Percentiles rank a stretch among this genome's conserved stretches.
Evolutionary conservation across 2,329 filamentous ascomycete species (phyloP).

Genomic region (Verticillium zaregamsianum): DNA sequence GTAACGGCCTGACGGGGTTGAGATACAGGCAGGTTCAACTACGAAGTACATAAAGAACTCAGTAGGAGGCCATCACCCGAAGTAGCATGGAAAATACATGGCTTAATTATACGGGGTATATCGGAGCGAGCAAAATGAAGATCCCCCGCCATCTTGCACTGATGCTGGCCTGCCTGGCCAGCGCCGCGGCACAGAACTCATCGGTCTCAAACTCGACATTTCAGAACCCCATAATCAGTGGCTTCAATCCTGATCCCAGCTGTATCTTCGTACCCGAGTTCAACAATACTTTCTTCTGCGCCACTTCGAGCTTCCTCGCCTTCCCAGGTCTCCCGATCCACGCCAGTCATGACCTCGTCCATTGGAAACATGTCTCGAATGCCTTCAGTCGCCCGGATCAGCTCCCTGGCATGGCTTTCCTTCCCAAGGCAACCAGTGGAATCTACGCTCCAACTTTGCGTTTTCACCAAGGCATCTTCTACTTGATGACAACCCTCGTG

Average conservation of each 20-base stretch:
- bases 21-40: not conserved
- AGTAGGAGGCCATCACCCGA: not conserved
- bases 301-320: slow-evolving; percentile 45
- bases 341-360: slow-evolving; percentile 43
- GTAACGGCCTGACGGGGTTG: not conserved
- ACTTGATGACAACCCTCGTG: slow-evolving; percentile 28
- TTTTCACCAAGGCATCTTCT: slow-evolving; percentile 37
- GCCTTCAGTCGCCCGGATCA: slow-evolving; percentile 35
- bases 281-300: slow-evolving; percentile 45
- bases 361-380: slow-evolving; percentile 41
- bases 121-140: not conserved
- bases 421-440: slow-evolving; percentile 20
- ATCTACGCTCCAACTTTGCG: slow-evolving; percentile 45
- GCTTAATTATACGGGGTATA: not conserved
- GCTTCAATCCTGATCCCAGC: slow-evolving; percentile 45
- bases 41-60: not conserved
- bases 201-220: not conserved
- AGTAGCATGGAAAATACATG: too few relatives aligned
- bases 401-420: slow-evolving; percentile 25
- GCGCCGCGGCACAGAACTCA: not conserved
- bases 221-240: slow-evolving; percentile 42
- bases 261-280: slow-evolving; percentile 32
- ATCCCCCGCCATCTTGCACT: not conserved
- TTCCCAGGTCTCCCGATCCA: slow-evolving; percentile 52
- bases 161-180: not conserved